phyloP scores from a whole-genome alignment of 345 rosid species.

The Eucalyptus marginata region DNA sequence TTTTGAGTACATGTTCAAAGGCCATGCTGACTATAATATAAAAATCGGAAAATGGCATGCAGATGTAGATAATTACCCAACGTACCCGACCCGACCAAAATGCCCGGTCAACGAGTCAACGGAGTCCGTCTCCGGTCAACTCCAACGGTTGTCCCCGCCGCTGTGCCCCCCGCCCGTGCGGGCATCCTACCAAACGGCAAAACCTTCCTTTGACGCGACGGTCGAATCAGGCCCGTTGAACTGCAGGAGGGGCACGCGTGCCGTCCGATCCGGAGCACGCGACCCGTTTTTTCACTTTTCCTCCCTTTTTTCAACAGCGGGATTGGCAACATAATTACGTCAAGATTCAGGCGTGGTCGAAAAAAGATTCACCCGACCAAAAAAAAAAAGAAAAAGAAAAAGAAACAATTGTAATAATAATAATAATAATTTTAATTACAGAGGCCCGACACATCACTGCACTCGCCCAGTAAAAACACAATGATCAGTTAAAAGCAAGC shows the following conservation, averaged over 20 bases:
- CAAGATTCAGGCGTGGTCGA: conserved; percentile 23
- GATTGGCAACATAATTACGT: conserved; percentile 12
- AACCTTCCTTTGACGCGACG: background rate
- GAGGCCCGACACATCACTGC: background rate
- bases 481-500: background rate
- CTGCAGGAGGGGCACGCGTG: background rate
- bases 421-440: background rate
- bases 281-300: background rate
- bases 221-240: background rate
- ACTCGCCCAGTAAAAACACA: background rate
- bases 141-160: background rate
- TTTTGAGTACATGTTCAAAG: background rate
- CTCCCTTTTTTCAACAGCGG: background rate
- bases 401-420: background rate
- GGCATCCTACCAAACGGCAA: background rate
- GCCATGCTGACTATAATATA: background rate
- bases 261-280: conserved; percentile 3
- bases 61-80: background rate
- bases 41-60: background rate
- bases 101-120: background rate
- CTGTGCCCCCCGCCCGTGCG: background rate
- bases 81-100: background rate
- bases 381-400: background rate
- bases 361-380: conserved; percentile 28
- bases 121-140: background rate